A percentile compares a stretch with the other conserved stretches of the same genome.
Conservation (phyloP, 192 early-diverging fungal genomes). For the Gigaspora rosea region DNA sequence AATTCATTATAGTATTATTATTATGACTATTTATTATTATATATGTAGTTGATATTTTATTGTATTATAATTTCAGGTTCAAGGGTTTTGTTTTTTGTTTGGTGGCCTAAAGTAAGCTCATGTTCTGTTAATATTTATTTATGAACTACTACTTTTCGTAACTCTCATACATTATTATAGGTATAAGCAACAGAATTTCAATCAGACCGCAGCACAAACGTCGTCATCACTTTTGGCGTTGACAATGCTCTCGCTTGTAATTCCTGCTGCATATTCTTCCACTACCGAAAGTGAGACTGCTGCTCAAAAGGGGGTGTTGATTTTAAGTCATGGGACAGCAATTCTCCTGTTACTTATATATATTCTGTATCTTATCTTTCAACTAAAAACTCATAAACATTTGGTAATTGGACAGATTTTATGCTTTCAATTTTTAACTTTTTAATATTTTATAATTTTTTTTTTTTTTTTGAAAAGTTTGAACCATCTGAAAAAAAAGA, state of each 20-base stretch:
- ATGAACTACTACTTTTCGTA: too few relatives aligned
- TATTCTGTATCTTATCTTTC: conserved; percentile 76
- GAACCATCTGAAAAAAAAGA: background rate
- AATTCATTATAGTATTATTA: too few relatives aligned
- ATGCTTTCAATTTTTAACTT: background rate
- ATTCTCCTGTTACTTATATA: conserved; percentile 71
- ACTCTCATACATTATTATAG: too few relatives aligned
- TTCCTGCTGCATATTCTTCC: conserved; percentile 70
- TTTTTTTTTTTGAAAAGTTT: conserved; percentile 44
- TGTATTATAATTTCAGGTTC: too few relatives aligned
- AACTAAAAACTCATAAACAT: conserved; percentile 49
- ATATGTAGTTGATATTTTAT: too few relatives aligned
- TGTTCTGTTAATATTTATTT: too few relatives aligned
- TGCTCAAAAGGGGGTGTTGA: conserved; percentile 51
- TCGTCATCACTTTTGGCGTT: conserved; percentile 66
- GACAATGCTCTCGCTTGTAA: conserved; percentile 64
- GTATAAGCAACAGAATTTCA: conserved; percentile 58
- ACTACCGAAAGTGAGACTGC: conserved; percentile 42
- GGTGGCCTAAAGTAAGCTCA: too few relatives aligned
- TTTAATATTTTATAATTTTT: conserved; percentile 62
- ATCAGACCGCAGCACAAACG: conserved; percentile 71
- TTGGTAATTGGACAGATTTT: background rate
- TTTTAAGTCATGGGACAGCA: conserved; percentile 67
- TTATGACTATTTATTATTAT: too few relatives aligned
- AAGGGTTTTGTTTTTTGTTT: too few relatives aligned